Percentiles rank a stretch among this genome's conserved stretches.
These are phyloP conservation scores for Elaeagnus macrophylla DNA, from an alignment of 306 rosid species.

Conservation along the genomic window DNA sequence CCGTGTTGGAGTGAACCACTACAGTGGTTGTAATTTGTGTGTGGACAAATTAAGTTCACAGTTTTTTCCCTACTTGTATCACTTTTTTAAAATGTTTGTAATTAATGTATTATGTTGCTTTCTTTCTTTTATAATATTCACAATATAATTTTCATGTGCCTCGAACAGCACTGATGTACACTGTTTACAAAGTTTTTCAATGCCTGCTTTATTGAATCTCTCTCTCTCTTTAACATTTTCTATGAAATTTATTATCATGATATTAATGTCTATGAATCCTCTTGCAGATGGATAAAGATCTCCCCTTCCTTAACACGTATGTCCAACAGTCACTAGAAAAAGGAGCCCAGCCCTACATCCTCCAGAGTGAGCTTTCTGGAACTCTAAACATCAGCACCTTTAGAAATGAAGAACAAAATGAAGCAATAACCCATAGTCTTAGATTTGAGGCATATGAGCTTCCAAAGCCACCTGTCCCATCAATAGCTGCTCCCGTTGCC, in stretches of 20 bases:
- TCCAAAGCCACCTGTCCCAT: conserved; percentile 51
- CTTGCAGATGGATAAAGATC: conserved; percentile 57
- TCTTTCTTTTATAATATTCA: neutral
- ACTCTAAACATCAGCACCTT: conserved; percentile 34
- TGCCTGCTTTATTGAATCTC: neutral
- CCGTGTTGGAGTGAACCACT: too few species aligned
- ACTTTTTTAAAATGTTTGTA: too few species aligned
- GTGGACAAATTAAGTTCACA: too few species aligned
- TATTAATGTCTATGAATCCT: conserved; percentile 6
- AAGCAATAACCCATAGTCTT: conserved; percentile 51
- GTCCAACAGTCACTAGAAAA: conserved; percentile 54
- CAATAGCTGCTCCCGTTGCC: conserved; percentile 31
- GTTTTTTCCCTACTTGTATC: too few species aligned
- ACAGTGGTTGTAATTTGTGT: too few species aligned
- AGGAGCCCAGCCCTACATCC: conserved; percentile 75
- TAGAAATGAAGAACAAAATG: conserved; percentile 53
- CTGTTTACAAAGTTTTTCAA: neutral
- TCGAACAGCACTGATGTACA: neutral
- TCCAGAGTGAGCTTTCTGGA: conserved; percentile 53
- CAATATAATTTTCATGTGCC: neutral
- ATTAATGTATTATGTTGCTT: neutral
- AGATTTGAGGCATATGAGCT: conserved; percentile 81
- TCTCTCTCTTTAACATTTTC: neutral
- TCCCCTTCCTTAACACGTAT: conserved; percentile 55
- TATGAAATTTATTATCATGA: neutral